Conservation (phyloP, 73 alveolate genomes). For the Tetrahymena elliotti region DNA sequence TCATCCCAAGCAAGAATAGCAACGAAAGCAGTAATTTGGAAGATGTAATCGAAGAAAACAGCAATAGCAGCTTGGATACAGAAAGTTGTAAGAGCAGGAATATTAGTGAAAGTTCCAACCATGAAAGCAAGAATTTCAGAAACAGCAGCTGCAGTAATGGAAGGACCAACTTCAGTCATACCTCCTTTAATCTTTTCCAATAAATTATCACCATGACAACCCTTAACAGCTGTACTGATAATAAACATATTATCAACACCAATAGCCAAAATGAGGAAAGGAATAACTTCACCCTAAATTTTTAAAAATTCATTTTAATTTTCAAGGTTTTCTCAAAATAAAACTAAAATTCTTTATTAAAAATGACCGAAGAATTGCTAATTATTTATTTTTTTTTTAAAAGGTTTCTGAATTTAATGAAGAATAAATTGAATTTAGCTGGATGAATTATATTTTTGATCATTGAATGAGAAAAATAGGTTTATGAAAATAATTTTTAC, state of each 20-base stretch:
- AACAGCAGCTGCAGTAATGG: slow-evolving; percentile 87
- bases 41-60: slow-evolving; percentile 73
- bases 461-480: not conserved
- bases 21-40: slow-evolving; percentile 79
- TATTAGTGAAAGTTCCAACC: slow-evolving; percentile 82
- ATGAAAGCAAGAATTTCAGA: slow-evolving; percentile 87
- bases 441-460: too few species aligned
- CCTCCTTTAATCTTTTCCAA: slow-evolving; percentile 63
- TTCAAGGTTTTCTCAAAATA: not conserved
- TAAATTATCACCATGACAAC: slow-evolving; percentile 59
- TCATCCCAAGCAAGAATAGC: slow-evolving; percentile 81
- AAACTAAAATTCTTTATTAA: too few species aligned
- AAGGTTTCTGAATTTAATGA: too few species aligned
- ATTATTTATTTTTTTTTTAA: too few species aligned
- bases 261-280: slow-evolving; percentile 85
- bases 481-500: not conserved
- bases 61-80: slow-evolving; percentile 89
- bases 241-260: slow-evolving; percentile 96
- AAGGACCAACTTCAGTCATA: slow-evolving; percentile 83
- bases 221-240: slow-evolving; percentile 60
- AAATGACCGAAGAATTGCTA: too few species aligned
- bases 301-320: not conserved
- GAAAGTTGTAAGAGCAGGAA: slow-evolving; percentile 84
- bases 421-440: too few species aligned
- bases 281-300: slow-evolving; percentile 71